Conservation (phyloP, 2,329 filamentous ascomycete species). For the Colletotrichum sp. region DNA sequence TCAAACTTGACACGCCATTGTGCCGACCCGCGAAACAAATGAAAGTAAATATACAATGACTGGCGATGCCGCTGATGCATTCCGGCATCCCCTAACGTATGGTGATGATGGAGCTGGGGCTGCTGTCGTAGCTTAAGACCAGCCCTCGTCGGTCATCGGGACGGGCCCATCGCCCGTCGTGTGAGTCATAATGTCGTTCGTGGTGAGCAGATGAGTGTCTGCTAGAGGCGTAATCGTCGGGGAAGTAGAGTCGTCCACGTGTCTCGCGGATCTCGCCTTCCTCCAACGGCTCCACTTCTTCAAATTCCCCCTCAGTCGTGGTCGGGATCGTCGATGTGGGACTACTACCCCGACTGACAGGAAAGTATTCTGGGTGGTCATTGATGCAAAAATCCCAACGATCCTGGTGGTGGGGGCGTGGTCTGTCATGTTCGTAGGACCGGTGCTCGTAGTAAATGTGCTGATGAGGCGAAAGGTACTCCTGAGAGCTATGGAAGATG, state of each 20-base stretch:
- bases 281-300: slow-evolving; percentile 9
- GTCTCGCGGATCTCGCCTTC: slow-evolving; percentile 15
- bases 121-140: neutral
- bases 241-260: slow-evolving; percentile 6
- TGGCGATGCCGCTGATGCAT: neutral
- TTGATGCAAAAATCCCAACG: slow-evolving; percentile 20
- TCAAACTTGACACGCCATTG: neutral
- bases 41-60: slow-evolving; percentile 4
- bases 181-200: slow-evolving; percentile 17
- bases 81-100: slow-evolving; percentile 32
- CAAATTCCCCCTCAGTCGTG: neutral
- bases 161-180: slow-evolving; percentile 11
- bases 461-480: slow-evolving; percentile 5
- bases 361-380: slow-evolving; percentile 15
- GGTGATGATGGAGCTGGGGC: slow-evolving; percentile 27
- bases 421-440: neutral
- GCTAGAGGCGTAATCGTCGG: neutral
- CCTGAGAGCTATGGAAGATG: slow-evolving; percentile 2
- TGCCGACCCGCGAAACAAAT: neutral
- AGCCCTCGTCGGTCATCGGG: neutral
- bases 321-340: slow-evolving; percentile 10
- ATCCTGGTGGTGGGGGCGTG: neutral
- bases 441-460: slow-evolving; percentile 7
- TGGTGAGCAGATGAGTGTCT: slow-evolving; percentile 4
- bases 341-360: slow-evolving; percentile 3